A percentile compares a stretch with the other conserved stretches of the same genome.
phyloP scores from a whole-genome alignment of 768 basidiomycete species.

The Phanerochaete sordida region DNA sequence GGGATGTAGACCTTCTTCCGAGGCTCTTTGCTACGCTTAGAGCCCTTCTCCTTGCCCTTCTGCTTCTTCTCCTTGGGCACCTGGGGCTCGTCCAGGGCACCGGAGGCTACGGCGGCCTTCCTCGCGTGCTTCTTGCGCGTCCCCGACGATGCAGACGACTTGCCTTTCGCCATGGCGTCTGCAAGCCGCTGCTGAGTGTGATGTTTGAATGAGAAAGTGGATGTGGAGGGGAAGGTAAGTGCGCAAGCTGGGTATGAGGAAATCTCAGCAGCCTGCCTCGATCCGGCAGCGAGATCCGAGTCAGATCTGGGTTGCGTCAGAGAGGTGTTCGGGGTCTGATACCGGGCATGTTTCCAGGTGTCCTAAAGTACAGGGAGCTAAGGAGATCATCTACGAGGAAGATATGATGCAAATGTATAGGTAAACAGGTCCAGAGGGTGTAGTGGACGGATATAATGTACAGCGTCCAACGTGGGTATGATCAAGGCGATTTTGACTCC shows the following conservation, averaged over 20 bases:
- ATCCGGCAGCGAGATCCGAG: constrained; percentile 10
- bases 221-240: no score
- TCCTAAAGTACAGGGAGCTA: background rate
- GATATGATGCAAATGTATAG: background rate
- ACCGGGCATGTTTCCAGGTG: background rate
- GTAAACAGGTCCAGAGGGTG: background rate
- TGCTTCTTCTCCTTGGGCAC: constrained; percentile 34
- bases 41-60: constrained; percentile 49
- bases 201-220: background rate
- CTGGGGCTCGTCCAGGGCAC: constrained; percentile 22
- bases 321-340: constrained; percentile 2
- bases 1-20: constrained; percentile 84
- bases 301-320: constrained; percentile 9
- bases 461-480: background rate
- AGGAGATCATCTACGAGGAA: background rate
- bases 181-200: background rate
- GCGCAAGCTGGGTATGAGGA: background rate
- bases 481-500: constrained; percentile 31
- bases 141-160: constrained; percentile 78
- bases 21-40: constrained; percentile 60
- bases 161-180: constrained; percentile 50
- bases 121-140: constrained; percentile 94
- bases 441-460: background rate
- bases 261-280: background rate
- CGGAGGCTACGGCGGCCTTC: constrained; percentile 48